phyloP scores from a whole-genome alignment of 805 yeast species.

The Pichia manshurica region DNA sequence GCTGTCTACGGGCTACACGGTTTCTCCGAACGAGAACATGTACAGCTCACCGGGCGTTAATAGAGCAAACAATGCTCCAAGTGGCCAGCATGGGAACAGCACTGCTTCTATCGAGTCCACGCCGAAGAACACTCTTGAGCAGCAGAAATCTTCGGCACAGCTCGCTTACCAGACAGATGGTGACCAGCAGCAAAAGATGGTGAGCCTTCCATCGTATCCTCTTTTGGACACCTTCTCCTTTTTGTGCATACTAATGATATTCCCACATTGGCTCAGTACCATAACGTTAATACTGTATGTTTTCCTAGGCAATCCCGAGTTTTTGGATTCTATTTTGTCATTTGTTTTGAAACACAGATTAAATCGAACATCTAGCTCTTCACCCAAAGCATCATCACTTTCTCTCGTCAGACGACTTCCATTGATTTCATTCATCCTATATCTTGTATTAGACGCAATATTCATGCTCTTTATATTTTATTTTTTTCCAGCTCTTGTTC shows the following conservation, averaged over 20 bases:
- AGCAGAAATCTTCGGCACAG: too few species aligned
- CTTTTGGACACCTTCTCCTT: slow-evolving; percentile 27
- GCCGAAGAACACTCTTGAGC: too few species aligned
- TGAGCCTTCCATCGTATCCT: slow-evolving; percentile 22
- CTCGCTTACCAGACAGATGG: too few species aligned
- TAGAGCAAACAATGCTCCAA: too few species aligned
- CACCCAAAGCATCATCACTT: background rate
- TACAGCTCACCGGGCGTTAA: too few species aligned
- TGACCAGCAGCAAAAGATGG: slow-evolving; percentile 3
- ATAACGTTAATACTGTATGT: slow-evolving; percentile 19
- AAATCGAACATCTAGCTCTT: slow-evolving; percentile 16
- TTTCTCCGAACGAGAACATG: too few species aligned
- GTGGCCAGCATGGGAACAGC: too few species aligned
- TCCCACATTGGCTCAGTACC: slow-evolving; percentile 28
- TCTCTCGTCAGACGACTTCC: slow-evolving; percentile 6
- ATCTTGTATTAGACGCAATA: slow-evolving; percentile 18
- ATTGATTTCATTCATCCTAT: slow-evolving; percentile 8
- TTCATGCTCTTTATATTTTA: slow-evolving; percentile 17
- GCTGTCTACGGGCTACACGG: too few species aligned
- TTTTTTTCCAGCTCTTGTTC: slow-evolving; percentile 22
- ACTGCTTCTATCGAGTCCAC: too few species aligned
- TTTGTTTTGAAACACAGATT: slow-evolving; percentile 24
- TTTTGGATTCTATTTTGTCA: slow-evolving; percentile 26
- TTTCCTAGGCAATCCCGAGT: slow-evolving; percentile 23
- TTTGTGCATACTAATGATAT: slow-evolving; percentile 21